A percentile compares a stretch with the other conserved stretches of the same genome.
These are phyloP conservation scores for Elaeis oleifera DNA, from an alignment of 202 grass and related monocot species.

Conservation along the genomic window DNA sequence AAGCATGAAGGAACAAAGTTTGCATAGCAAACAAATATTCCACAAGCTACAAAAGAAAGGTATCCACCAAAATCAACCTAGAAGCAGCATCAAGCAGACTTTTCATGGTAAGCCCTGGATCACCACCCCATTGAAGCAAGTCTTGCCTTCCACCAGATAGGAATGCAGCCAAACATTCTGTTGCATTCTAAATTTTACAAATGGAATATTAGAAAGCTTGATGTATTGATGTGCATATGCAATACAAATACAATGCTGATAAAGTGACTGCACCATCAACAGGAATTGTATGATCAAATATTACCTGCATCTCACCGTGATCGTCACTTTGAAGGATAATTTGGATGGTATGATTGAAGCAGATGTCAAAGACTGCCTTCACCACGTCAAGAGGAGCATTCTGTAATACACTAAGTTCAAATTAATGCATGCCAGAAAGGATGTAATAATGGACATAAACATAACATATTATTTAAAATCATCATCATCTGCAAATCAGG, in stretches of 20 bases:
- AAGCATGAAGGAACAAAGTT: too few species aligned
- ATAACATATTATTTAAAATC: constrained; percentile 10
- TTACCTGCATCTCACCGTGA: constrained; percentile 96
- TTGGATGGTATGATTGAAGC: constrained; percentile 74
- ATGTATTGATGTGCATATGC: neutral
- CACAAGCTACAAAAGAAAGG: too few species aligned
- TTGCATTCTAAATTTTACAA: constrained; percentile 70
- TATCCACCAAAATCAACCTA: constrained; percentile 35
- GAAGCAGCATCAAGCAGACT: constrained; percentile 83
- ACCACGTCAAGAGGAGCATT: constrained; percentile 63
- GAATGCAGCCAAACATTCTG: constrained; percentile 89
- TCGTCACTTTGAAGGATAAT: constrained; percentile 92
- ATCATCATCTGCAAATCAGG: neutral
- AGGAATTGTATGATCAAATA: neutral
- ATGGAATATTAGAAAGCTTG: neutral
- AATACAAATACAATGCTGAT: neutral
- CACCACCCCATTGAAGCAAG: constrained; percentile 72
- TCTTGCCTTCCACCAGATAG: constrained; percentile 74
- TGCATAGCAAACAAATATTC: too few species aligned
- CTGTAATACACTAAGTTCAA: constrained; percentile 33
- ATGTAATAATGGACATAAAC: neutral
- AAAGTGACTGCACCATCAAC: neutral
- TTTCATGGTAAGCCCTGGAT: constrained; percentile 52
- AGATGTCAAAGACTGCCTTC: constrained; percentile 64
- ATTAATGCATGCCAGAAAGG: constrained; percentile 1